Evolutionary conservation across 2,329 filamentous ascomycete genomes (phyloP), one percentile per base, ranked within the genome.

Genomic region (Hyphodiscus sp.): DNA sequence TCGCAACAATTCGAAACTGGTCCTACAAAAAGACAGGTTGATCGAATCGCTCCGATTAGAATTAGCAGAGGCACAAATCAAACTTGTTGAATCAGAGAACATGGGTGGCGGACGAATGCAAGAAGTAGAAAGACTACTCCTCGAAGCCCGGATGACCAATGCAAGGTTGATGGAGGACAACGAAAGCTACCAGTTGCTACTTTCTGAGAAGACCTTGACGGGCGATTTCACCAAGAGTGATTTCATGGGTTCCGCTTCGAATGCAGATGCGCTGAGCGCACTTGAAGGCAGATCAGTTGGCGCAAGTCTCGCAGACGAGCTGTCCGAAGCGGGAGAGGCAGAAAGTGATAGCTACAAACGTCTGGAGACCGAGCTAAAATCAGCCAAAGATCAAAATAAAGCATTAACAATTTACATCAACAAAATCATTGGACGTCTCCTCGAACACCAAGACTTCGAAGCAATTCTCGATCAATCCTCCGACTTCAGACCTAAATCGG

Each of bases 101-200:
- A 84, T 88, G 70, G 92, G 91, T 50, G 92, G 91, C 50, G 91
- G 90, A 45, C 85, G 88, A 26, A 75, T 96, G 66, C 87, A 89
- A 61, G 90, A 96, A 70, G 81, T 97, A n/a, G 91, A 97, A 73
- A 86, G 87, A 63, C 82, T 89, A 60, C 80, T 97, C 50, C 84
- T 96, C 72, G 92, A 97, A 67, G 86, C 90, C 41, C 89, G 91
- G 65, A 94, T 97, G 87, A 87, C 91, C 61, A 99, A 97, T 68
- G 94, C 94, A 53, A 83, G 91, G 45, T 76, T 99, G 58, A 94
- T 96, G 88, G 94, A 99, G 73, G 94, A 99, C 71, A 97, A 97
- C 66, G 94, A 99, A 72, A 95, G 91, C 72, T 99, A 96, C 72
- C 92, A 97, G 71, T 80, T 97, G 41, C 82, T 99, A 18, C 82